Evolutionary conservation across 1,284 basidiomycete species (phyloP), one percentile per base, ranked within the genome.

Genomic region (Ceratobasidium sp.): DNA sequence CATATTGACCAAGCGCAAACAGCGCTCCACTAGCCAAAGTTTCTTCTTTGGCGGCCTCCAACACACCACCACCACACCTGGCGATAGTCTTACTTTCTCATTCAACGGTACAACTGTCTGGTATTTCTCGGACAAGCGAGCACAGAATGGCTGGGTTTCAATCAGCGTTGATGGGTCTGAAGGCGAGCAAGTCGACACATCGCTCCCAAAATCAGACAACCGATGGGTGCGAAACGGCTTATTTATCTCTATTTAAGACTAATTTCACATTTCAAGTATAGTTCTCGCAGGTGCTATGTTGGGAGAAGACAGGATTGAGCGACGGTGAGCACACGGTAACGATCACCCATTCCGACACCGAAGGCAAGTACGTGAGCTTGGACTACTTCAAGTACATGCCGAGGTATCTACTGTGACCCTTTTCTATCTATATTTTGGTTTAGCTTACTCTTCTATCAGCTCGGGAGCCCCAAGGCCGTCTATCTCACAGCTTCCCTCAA

Each of bases 111-210:
- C 66, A 4, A 53, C 22, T 2, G 44, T 69, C 2, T 69, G 41
- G 33, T 69, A 69, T 41, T 69, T 69, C 47, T 56, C 66, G 22
- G 66, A 69, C 44, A 36, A 44, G 22, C 19, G 15, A 44, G 22
- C 53, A 36, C 14, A 36, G 11, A 56, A 69, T 29, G 51, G 51
- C 4, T 19, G 17, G 22, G 54, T 48, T 17, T 14, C 24, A 1
- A 59, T 69, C 44, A 69, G 66, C 29, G 36, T 69, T 29, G 66
- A 69, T 48, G 66, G 66, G 4, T 51, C 17, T 15, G 19, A 33
- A 33, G 33, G 17, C 7, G 54, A 69, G 19, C 53, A 1, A 29
- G 66, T 69, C 7, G 7, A 22, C 63, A 53, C 47, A 6, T 41
- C 11, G 4, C 36, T 41, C 36, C 36, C 36, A 5, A 11, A 41